Percentiles rank a stretch among this genome's conserved stretches.
phyloP scores from a whole-genome alignment of 805 yeast species.

The Kuraishia floccosa region DNA sequence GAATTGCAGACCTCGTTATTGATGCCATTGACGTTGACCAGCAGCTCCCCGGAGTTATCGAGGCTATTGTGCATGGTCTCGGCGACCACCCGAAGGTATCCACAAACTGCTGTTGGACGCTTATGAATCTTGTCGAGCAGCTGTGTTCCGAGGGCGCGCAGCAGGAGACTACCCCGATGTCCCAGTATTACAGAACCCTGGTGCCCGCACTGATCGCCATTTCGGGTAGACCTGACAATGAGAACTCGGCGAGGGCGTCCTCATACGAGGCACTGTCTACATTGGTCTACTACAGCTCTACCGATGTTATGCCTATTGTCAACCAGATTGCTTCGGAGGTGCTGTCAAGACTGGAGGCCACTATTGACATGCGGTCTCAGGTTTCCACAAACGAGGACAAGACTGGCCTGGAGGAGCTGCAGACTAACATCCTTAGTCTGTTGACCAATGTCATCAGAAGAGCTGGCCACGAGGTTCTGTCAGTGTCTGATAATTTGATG shows the following conservation, averaged over 20 bases:
- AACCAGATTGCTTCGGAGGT: slow-evolving; percentile 68
- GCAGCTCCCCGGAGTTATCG: slow-evolving; percentile 61
- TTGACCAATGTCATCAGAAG: slow-evolving; percentile 80
- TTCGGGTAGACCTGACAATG: slow-evolving; percentile 69
- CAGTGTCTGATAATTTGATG: slow-evolving; percentile 81
- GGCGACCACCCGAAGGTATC: slow-evolving; percentile 87
- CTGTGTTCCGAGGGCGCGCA: slow-evolving; percentile 41
- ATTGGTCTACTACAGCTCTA: slow-evolving; percentile 65
- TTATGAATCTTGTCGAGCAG: slow-evolving; percentile 86
- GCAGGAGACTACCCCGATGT: slow-evolving; percentile 47
- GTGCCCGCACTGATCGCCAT: slow-evolving; percentile 63
- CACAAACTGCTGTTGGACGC: slow-evolving; percentile 97
- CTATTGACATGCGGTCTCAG: slow-evolving; percentile 50
- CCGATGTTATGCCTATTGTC: slow-evolving; percentile 56
- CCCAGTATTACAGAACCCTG: slow-evolving; percentile 59
- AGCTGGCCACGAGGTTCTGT: slow-evolving; percentile 48
- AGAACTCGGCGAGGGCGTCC: slow-evolving; percentile 83
- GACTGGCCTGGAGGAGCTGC: slow-evolving; percentile 77
- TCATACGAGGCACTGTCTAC: slow-evolving; percentile 90
- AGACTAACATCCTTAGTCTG: slow-evolving; percentile 67
- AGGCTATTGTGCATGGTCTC: slow-evolving; percentile 71
- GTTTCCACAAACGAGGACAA: slow-evolving; percentile 59
- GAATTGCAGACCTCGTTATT: slow-evolving; percentile 81
- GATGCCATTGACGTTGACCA: slow-evolving; percentile 58
- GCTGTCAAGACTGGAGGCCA: slow-evolving; percentile 58